Base-by-base conservation (phyloP, 371 early-diverging fungal species). In the Haplosporangium sp. region DNA sequence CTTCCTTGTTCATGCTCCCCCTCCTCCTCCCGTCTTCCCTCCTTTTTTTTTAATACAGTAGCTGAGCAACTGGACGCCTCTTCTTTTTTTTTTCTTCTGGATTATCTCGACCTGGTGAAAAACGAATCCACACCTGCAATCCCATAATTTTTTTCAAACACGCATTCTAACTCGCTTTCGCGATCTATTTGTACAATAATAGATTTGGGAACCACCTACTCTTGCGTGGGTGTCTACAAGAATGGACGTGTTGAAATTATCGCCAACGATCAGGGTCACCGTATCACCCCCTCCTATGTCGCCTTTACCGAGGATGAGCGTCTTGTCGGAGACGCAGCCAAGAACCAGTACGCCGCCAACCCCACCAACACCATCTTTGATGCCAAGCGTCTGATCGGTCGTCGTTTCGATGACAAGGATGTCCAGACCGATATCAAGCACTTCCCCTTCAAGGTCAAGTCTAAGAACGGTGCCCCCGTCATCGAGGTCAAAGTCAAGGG, bases 121-220 rank as follows among this genome's bases (percentile, higher is more conserved):
- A 29, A 29, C 29, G 4, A 29, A 29, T 29, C 29, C 29, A 29
- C 29, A 29, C 29, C 4, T 29, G 29, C 4, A 29, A 29, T 29
- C 29, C 29, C 29, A 2, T 4, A 4, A 29, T 29, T 29, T 29
- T 29, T 11, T 29, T 29, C 36, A 9, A 3, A 53, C 29, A 29
- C 29, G 29, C 29, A 29, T 29, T 29, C 29, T 29, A 29, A 29
- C 29, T 29, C 29, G 4, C 29, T 29, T 29, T 29, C 2, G 29
- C 29, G 29, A 29, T 29, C 29, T 29, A 29, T 29, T 29, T 29
- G 29, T 29, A 29, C 29, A 29, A 29, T 29, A 29, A 29, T 47
- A 70, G 99, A 99, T 90, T 87, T 99, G 80, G 99, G 99, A 81
- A 99, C 99, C 68, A 99, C 99, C 79, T 98, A 99, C 90, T 98